Base-by-base conservation (phyloP, 257 asterid genomes). In the Oldenlandia corymbosa region DNA sequence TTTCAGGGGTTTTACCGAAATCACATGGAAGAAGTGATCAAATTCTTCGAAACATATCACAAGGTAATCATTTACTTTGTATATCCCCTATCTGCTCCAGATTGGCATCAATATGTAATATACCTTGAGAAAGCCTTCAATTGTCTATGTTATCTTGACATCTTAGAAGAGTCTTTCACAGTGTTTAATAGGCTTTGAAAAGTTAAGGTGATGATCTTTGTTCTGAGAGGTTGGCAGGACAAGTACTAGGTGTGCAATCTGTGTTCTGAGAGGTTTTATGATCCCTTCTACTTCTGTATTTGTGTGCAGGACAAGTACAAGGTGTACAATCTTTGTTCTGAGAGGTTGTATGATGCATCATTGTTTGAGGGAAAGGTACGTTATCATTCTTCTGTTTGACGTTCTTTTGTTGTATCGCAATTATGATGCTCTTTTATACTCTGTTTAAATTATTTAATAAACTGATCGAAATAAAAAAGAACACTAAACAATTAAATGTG, bases 11-110 rank as follows among this genome's bases (percentile, higher is more conserved):
- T 90, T 67, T 93, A 93, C 77, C 83, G 99, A 62, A 93, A 93
- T 81, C 99, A 93, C 82, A 93, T 93, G 97, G 99, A 93, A 84
- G 99, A 93, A 85, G 99, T 93, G 56, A 90, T 93, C 71, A 84
- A 74, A 75, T 93, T 90, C 85, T 86, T 93, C 65, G 99, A 93
- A 74, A 90, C 94, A 58, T 81, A 83, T 79, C 99, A 93, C 85
- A 88, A 93, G 97, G 99, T 93, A 83, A 72, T 68, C 36, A 12
- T 45, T 56, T 50, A 5, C 43, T 34, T 58, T 34, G n/a, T 7
- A 7, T 18, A 42, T 23, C 2, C 5, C 27, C 14, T 31, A 17
- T 13, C 26, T 57, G 21, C 42, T 50, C 36, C 51, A 30, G 17
- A 32, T 23, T 6, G 21, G 11, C 10, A 27, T 37, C 11, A 10